Evolutionary conservation across 176 grass and related monocot species (phyloP).

Genomic region (Oryza officinalis): DNA sequence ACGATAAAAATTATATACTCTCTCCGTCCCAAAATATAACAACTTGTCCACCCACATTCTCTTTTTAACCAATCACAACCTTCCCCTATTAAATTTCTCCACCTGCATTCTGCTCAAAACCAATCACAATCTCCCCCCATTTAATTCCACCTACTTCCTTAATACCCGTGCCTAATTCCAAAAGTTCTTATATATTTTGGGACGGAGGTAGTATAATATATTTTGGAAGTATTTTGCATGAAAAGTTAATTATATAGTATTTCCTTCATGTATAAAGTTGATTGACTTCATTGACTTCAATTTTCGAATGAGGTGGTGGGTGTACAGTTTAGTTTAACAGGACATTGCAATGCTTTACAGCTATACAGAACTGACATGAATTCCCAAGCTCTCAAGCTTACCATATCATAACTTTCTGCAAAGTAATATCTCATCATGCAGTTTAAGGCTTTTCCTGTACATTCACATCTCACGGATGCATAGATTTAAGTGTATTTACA

Average conservation of each 20-base stretch:
- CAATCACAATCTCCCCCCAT: too few relatives aligned
- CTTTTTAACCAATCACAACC: too few relatives aligned
- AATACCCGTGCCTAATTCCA: too few relatives aligned
- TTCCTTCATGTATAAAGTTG: neutral
- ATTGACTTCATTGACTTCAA: too few relatives aligned
- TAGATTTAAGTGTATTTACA: constrained; percentile 23
- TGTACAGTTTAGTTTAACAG: too few relatives aligned
- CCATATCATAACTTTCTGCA: neutral
- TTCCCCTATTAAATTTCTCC: too few relatives aligned
- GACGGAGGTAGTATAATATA: neutral
- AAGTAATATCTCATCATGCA: constrained; percentile 8
- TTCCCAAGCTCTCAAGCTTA: neutral
- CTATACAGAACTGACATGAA: neutral
- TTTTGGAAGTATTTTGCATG: neutral
- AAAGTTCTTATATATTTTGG: too few relatives aligned
- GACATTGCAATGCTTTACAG: neutral
- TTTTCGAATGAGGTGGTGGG: too few relatives aligned
- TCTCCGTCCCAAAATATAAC: too few relatives aligned
- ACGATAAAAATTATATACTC: neutral
- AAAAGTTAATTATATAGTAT: neutral
- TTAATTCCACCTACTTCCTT: too few relatives aligned
- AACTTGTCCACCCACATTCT: too few relatives aligned
- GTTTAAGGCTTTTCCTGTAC: neutral
- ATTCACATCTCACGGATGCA: neutral
- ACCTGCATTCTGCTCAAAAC: too few relatives aligned